Evolutionary conservation across 352 stramenopile genomes (phyloP), one percentile per base, ranked within the genome.

Genomic region (Elongisporangium anandrum): DNA sequence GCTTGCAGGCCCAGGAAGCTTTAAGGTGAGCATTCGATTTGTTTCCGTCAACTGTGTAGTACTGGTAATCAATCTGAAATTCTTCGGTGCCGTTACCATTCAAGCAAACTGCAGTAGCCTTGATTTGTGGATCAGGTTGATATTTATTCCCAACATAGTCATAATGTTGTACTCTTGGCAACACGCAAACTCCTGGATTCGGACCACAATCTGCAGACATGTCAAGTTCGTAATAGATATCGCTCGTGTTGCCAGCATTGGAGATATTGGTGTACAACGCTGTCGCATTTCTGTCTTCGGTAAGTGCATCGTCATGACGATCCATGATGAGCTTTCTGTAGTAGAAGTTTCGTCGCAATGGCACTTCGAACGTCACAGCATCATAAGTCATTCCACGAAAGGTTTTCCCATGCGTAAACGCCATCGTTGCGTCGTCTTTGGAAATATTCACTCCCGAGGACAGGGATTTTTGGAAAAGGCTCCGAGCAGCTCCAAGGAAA

Each of bases 351-450:
- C 61, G 38, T 64, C 49, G n/a, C 9, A 71, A 73, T 5, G 72
- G 64, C 23, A 81, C 73, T 48, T 78, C 70, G 49, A 81, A 67
- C 34, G 70, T 79, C 52, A 78, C 68, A n/a, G 61, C 65, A 21
- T 81, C 70, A 50, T 73, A 81, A 8, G 59, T 55, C 22, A 79
- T 59, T 5, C 29, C 29, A 41, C 29, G 5, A 15, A 15, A 8
- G 29, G 13, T 41, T 41, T 13, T 8, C 9, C 29, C 29, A 15
- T 41, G 29, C 9, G 5, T 8, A 41, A 41, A 41, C 9, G 29
- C 13, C 29, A 41, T 41, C 9, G 29, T 41, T 15, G 29, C 4
- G 2, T 41, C 29, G 9, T 8, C 29, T 41, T 41, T 4, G 4
- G 29, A 41, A 15, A 41, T 15, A 41, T 41, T 41, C 29, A 41